A percentile compares a stretch with the other conserved stretches of the same genome.
Conservation (phyloP, 495 filamentous ascomycete genomes). For the Hypoxylon cercidicola region DNA sequence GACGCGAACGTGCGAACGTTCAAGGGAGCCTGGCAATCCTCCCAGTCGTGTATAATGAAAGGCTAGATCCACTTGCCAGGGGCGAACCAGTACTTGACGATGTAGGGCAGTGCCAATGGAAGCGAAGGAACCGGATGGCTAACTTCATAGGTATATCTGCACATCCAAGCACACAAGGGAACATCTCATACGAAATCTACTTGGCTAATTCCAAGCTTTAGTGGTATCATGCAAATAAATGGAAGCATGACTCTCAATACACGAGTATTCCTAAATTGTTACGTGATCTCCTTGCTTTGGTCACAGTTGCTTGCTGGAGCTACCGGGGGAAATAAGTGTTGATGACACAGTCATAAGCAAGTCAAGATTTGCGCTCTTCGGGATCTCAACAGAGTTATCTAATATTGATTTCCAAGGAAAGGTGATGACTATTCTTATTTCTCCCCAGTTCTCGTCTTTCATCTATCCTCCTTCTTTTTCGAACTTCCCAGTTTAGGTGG, state of each 20-base stretch:
- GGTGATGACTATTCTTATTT: too few relatives aligned
- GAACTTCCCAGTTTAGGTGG: too few relatives aligned
- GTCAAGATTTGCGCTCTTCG: too few relatives aligned
- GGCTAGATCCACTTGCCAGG: slow-evolving; percentile 22
- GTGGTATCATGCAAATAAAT: neutral
- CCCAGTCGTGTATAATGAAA: slow-evolving; percentile 30
- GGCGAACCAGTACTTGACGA: slow-evolving; percentile 23
- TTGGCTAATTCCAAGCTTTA: neutral
- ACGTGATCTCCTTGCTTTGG: slow-evolving; percentile 9
- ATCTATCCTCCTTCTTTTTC: too few relatives aligned
- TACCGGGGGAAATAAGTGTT: too few relatives aligned
- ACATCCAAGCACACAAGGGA: slow-evolving; percentile 24
- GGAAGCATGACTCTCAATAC: slow-evolving; percentile 13
- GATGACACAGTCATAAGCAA: too few relatives aligned
- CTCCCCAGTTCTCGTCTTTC: too few relatives aligned
- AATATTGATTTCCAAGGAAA: too few relatives aligned
- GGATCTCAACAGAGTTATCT: too few relatives aligned
- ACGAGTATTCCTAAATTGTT: slow-evolving; percentile 18
- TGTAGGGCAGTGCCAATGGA: slow-evolving; percentile 19
- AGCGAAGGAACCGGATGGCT: slow-evolving; percentile 15
- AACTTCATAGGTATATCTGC: slow-evolving; percentile 24
- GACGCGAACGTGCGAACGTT: slow-evolving; percentile 1
- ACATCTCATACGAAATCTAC: slow-evolving; percentile 21
- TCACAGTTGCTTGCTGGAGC: slow-evolving; percentile 19
- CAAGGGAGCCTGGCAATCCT: slow-evolving; percentile 18